These are phyloP conservation scores for Mycena filopes DNA, from an alignment of 768 basidiomycete genomes.

Conservation along the genomic window DNA sequence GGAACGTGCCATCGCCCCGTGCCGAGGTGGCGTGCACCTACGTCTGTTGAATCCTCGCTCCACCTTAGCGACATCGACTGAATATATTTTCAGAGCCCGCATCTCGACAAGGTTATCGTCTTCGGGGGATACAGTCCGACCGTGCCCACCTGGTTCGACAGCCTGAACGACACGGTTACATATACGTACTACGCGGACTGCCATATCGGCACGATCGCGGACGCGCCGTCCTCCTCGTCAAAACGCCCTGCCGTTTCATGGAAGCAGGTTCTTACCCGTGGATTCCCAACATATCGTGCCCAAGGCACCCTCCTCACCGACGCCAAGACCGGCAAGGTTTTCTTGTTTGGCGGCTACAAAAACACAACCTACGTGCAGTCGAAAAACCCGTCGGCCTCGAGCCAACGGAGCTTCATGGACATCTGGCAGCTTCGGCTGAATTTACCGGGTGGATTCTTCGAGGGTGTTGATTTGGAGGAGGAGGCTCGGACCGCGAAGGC, in stretches of 20 bases:
- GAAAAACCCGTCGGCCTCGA: conserved; percentile 33
- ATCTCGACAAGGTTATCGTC: conserved; percentile 46
- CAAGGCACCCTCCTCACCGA: conserved; percentile 47
- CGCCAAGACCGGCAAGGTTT: conserved; percentile 47
- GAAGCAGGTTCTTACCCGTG: conserved; percentile 53
- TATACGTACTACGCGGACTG: conserved; percentile 56
- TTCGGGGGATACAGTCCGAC: conserved; percentile 53
- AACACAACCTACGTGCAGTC: conserved; percentile 50
- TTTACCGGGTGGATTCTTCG: conserved; percentile 48
- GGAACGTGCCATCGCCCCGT: conserved; percentile 45
- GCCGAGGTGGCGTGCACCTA: conserved; percentile 43
- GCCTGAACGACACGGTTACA: conserved; percentile 35
- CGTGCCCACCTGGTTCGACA: conserved; percentile 37
- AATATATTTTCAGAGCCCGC: neutral
- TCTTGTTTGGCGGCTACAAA: conserved; percentile 53
- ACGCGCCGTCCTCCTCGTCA: no score
- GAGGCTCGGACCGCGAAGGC: conserved; percentile 48
- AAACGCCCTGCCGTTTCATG: conserved; percentile 33
- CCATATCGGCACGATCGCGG: conserved; percentile 42
- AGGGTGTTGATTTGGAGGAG: conserved; percentile 48
- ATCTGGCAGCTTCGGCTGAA: conserved; percentile 53
- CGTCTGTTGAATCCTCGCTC: conserved; percentile 12
- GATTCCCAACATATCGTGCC: conserved; percentile 55
- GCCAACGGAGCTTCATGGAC: conserved; percentile 47
- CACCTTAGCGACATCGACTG: conserved; percentile 5